Evolutionary conservation across 2,329 filamentous ascomycete species (phyloP), one percentile per base, ranked within the genome.

Genomic region (Aurifilum marmelostoma): DNA sequence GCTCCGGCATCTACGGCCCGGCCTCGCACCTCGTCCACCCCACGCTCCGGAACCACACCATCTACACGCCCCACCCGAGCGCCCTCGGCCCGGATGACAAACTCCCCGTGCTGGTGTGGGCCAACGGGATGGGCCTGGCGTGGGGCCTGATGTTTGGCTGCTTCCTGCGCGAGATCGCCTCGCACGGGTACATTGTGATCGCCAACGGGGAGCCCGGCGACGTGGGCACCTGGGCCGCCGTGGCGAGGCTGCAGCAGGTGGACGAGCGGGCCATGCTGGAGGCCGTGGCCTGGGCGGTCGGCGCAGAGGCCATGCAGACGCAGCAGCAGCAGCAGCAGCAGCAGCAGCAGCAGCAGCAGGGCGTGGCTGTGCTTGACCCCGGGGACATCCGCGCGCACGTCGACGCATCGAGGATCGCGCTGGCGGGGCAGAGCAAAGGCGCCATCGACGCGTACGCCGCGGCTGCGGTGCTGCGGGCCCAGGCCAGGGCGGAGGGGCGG

Each of bases 241-340:
- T 65, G 52, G 63, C 16, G 32, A n/a, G 63, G 63, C 63, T 65
- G 63, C 63, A 65, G 21, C 63, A 65, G n/a, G 37, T 65, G 63
- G 34, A 58, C 24, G 18, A 37, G 8, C 16, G 5, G 52, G 63
- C 63, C 27, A 50, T 65, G 63, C 34, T 65, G 32, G 63, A 65
- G 50, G 63, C 63, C 2, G 63, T 65, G 32, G n/a, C 27, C 34
- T 65, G 63, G 63, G 63, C n/a, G n/a, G 24, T 47, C 7, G 18
- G 2, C 21, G 47, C 63, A 1, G 43, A 47, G 43, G 43, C 43
- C 16, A 47, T 8, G 21, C 63, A 9, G 62, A 1, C n/a, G n/a
- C n/a, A n/a, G n/a, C n/a, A n/a, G n/a, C n/a, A n/a, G n/a, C n/a
- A n/a, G n/a, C n/a, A 29, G 43, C 24, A 43, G 16, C 41, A 43